Evolutionary conservation across 2,329 filamentous ascomycete genomes (phyloP), one percentile per base, ranked within the genome.

Genomic region (Cadophora gregata): DNA sequence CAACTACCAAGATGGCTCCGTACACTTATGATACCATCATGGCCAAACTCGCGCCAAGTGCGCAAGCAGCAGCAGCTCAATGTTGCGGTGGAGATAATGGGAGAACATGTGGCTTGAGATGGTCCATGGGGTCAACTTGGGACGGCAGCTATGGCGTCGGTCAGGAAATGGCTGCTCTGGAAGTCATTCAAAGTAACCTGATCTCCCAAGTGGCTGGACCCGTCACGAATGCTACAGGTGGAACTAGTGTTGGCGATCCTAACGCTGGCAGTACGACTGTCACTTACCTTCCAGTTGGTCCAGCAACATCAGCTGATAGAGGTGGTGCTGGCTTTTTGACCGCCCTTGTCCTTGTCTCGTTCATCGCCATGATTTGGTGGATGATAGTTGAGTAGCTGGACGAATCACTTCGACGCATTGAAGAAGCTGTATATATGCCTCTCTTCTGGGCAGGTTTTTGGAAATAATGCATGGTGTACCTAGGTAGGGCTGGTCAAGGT

Each of bases 261-360:
- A 62, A 58, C 36, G 76, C 75, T 25, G 76, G 76, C 19, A 68
- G 45, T 33, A 50, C 27, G 5, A 14, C 21, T 29, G 36, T 51
- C 31, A 56, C 7, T 14, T 56, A 42, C 14, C 33, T 55, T n/a
- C 61, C 24, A 29, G 38, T 64, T 12, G 31, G 29, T 12, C 66
- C 75, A 5, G 75, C 79, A 6, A 80, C 77, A 0, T 82, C 82
- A 0, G 88, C 82, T 7, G 91, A 93, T 75, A 85, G 81, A 70
- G 90, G 86, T 4, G 92, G 91, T 10, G 92, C 91, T 36, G 86
- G 86, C 14, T 85, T 93, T 67, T 70, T 88, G 55, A 94, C 91
- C 0, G 77, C 86, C 1, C 33, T 90, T 6, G 59, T 77, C 5
- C 75, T 92, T 1, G 71, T 83, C 4, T 77, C 80, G 4, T 79